Base-by-base conservation (phyloP, 345 rosid species). In the Psidium guajava region DNA sequence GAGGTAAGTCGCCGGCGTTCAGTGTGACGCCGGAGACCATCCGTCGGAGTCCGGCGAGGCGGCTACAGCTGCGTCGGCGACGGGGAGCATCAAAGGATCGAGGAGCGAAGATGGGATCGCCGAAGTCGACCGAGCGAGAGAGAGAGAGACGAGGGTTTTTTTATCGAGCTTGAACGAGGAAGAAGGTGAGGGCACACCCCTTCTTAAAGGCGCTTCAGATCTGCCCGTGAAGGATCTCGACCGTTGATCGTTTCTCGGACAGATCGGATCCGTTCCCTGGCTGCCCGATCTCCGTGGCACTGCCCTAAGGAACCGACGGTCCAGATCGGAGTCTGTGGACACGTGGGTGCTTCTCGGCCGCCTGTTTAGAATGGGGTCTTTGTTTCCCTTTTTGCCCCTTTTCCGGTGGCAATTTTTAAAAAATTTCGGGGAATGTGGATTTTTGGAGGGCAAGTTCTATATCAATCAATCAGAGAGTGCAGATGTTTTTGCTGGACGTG, bases 171-270 rank as follows among this genome's bases (percentile, higher is more conserved):
- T 75, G 89, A 85, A 53, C 75, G 91, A 84, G 80, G 84, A 86
- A 42, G 24, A 59, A 25, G 69, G 53, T 20, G 40, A 32, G 84
- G 85, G 83, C 82, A 69, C 44, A 16, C 86, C 85, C 59, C 86
- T 49, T 88, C 88, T 90, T 91, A 91, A 91, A 90, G 90, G 90
- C 89, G 24, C 69, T 77, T 59, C 73, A 87, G 90, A 89, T 90
- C 91, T 90, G 91, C 90, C 91, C 91, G 88, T 24, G 91, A 86
- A 82, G 86, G 28, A 40, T 52, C 54, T 21, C 47, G 57, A 27
- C 90, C 92, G 88, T 91, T 49, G 87, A 87, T 89, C 64, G 40
- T 42, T 22, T 36, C 58, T 56, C 89, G 12, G 56, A 90, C 91
- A 89, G 88, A 53, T 49, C 52, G 10, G 84, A 88, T 88, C 73